Evolutionary conservation across 2,329 filamentous ascomycete genomes (phyloP).

Genomic region (Herpotrichia juniperi): DNA sequence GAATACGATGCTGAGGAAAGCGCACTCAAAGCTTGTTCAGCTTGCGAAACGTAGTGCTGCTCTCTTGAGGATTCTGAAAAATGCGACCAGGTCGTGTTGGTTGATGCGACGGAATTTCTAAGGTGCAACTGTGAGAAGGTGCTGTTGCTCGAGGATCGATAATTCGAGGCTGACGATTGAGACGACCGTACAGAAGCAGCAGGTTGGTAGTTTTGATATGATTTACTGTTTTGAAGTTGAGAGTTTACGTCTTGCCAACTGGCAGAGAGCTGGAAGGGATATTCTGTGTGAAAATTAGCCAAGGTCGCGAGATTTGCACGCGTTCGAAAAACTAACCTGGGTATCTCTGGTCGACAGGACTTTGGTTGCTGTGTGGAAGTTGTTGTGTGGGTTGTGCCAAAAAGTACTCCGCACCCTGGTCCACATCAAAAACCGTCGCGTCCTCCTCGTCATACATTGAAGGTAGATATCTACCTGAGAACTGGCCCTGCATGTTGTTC

Average conservation of each 20-base stretch:
- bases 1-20: conserved; percentile 6
- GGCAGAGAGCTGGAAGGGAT: conserved; percentile 7
- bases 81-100: conserved; percentile 27
- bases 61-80: conserved; percentile 17
- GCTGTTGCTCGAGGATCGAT: conserved; percentile 23
- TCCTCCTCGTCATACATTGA: conserved; percentile 7
- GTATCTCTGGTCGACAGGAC: conserved; percentile 7
- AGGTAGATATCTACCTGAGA: conserved; percentile 12
- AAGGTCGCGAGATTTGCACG: not conserved
- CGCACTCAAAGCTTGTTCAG: conserved; percentile 13
- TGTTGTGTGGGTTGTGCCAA: conserved; percentile 10
- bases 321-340: conserved; percentile 13
- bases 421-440: conserved; percentile 7
- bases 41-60: conserved; percentile 17
- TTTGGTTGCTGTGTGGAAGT: conserved; percentile 10
- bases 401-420: conserved; percentile 7
- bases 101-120: conserved; percentile 29
- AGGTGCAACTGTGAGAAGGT: conserved; percentile 22
- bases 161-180: conserved; percentile 10
- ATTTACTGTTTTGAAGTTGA: conserved; percentile 7
- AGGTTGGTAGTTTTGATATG: conserved; percentile 22
- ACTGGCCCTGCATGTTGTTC: conserved; percentile 13
- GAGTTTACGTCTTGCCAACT: conserved; percentile 14
- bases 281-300: conserved; percentile 11
- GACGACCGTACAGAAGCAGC: conserved; percentile 26